Base-by-base conservation (phyloP, 1,284 basidiomycete genomes). In the Microbotryum scabiosae region DNA sequence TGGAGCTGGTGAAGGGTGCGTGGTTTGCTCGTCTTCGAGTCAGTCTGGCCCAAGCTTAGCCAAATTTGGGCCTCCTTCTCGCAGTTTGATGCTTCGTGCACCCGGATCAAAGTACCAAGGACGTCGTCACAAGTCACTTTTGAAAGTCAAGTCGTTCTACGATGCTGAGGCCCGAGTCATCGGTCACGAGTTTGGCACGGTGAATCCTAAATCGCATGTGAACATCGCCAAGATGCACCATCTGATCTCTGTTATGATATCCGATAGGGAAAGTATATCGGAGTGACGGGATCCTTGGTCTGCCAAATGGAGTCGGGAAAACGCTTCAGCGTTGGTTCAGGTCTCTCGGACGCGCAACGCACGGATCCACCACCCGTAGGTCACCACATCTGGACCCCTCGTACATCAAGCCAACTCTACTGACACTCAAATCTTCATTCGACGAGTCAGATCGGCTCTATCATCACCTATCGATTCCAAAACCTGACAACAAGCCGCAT, bases 61-160 rank as follows among this genome's bases (percentile, higher is more conserved):
- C 30, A 12, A 45, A 5, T 5, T 41, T 8, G 9, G 6, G 14
- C 30, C 2, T 7, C 10, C n/a, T 26, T 20, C n/a, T 8, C 16
- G 8, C 65, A 74, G 73, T 5, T 56, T 85, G 23, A 86, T 86
- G 84, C 75, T 85, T n/a, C 76, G 84, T 18, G 77, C 79, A 61
- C 79, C 83, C 8, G 73, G 70, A 0, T 76, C 82, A 10, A 61
- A 72, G 50, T 86, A 86, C 65, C 82, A 83, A 69, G 79, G 79
- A 7, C 73, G 74, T 32, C 78, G 84, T 36, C 82, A 82, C 1
- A 75, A 71, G 3, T 79, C 81, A 2, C 73, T 85, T 5, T 75
- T 83, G 53, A 86, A 86, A 71, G 78, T 85, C 73, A 86, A 86
- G 79, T 82, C 82, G 1, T 84, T 84, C 73, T 81, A 82, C 68